These are phyloP conservation scores for Ophiostoma fasciatum DNA, from an alignment of 2,329 filamentous ascomycete genomes.

Conservation along the genomic window DNA sequence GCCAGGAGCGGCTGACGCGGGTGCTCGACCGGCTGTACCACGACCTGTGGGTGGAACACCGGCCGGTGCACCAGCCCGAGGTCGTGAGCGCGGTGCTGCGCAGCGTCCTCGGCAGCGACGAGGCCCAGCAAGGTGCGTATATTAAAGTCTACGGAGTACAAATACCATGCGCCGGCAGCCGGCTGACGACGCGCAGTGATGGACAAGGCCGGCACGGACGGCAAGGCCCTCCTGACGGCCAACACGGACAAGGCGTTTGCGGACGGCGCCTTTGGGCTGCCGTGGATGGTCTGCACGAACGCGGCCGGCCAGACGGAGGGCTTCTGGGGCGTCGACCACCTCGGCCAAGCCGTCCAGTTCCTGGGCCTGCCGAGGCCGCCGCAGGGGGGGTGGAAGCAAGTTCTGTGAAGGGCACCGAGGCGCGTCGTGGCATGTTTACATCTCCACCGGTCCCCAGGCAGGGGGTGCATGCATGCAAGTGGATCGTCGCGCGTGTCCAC, in stretches of 20 bases:
- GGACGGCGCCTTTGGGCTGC: slow-evolving; percentile 23
- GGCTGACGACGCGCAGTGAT: slow-evolving; percentile 12
- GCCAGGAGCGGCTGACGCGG: slow-evolving; percentile 12
- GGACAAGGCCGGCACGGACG: slow-evolving; percentile 14
- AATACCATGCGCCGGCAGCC: neutral
- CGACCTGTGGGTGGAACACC: slow-evolving; percentile 20
- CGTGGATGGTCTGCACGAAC: slow-evolving; percentile 24
- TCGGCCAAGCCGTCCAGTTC: slow-evolving; percentile 22
- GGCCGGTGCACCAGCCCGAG: slow-evolving; percentile 15
- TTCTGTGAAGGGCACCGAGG: slow-evolving; percentile 17
- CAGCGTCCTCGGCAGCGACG: slow-evolving; percentile 15
- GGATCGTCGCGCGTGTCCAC: no score
- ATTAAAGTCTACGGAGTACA: no score
- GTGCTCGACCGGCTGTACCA: slow-evolving; percentile 20
- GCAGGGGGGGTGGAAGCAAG: slow-evolving; percentile 18
- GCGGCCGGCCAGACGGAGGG: slow-evolving; percentile 17
- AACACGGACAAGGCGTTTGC: slow-evolving; percentile 23
- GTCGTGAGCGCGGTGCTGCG: slow-evolving; percentile 16
- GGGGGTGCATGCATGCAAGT: no score
- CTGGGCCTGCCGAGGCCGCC: slow-evolving; percentile 17
- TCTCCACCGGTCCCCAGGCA: neutral
- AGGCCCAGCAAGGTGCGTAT: slow-evolving; percentile 15
- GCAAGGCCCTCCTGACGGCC: slow-evolving; percentile 17
- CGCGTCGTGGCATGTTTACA: no score
- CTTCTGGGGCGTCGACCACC: slow-evolving; percentile 26